Evolutionary conservation across 345 rosid genomes (phyloP).

Genomic region (Laguncularia racemosa): DNA sequence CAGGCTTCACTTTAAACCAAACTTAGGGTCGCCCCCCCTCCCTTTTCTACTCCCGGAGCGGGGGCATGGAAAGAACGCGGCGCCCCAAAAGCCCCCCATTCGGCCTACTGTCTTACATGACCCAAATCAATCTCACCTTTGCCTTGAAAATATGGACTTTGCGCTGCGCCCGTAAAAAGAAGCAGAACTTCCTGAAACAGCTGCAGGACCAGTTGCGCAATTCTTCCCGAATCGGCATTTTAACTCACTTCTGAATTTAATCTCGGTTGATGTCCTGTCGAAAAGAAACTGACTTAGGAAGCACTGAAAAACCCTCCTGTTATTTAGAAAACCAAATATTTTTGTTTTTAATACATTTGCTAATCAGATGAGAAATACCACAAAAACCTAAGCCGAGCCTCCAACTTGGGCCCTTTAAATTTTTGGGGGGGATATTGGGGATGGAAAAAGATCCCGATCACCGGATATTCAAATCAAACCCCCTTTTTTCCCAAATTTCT

Average conservation of each 20-base stretch:
- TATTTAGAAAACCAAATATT: conserved; percentile 81
- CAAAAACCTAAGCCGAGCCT: conserved; percentile 82
- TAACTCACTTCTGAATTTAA: conserved; percentile 99
- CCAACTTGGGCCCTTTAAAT: conserved; percentile 94
- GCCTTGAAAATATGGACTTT: conserved; percentile 77
- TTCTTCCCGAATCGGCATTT: conserved; percentile 91
- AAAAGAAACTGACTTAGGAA: conserved; percentile 93
- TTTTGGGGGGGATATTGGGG: conserved; percentile 86
- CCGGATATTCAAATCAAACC: conserved; percentile 73
- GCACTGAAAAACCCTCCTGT: conserved; percentile 91
- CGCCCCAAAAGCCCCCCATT: conserved; percentile 61
- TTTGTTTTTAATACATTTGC: conserved; percentile 85
- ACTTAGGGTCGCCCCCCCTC: conserved; percentile 67
- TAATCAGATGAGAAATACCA: conserved; percentile 77
- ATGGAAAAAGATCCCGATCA: conserved; percentile 92
- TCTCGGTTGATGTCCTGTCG: conserved; percentile 70
- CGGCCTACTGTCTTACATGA: conserved; percentile 69
- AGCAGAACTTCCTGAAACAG: conserved; percentile 90
- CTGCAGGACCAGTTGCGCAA: conserved; percentile 88
- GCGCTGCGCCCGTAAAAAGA: conserved; percentile 78
- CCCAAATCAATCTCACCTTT: conserved; percentile 51
- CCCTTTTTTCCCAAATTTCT: conserved; percentile 75
- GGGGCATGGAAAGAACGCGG: conserved; percentile 30
- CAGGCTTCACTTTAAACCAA: conserved; percentile 41
- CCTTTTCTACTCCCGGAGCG: conserved; percentile 48